Conservation (phyloP, 2,329 filamentous ascomycete genomes). For the Knoxdaviesia proteae region DNA sequence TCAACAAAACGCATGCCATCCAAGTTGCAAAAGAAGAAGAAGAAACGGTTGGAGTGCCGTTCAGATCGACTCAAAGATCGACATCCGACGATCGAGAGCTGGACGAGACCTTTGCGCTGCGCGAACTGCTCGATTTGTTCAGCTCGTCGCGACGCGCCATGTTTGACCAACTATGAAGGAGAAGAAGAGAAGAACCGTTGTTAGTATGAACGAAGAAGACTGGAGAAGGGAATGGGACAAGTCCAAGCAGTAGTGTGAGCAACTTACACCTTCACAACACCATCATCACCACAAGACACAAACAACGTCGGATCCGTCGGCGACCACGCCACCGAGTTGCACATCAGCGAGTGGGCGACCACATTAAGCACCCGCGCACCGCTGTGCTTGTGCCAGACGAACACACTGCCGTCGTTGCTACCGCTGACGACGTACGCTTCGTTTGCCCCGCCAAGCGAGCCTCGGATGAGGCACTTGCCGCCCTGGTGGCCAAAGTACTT, state of each 20-base stretch:
- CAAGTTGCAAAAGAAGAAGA: too few species aligned
- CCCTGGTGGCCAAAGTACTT: conserved; percentile 59
- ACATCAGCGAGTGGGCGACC: conserved; percentile 52
- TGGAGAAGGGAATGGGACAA: not conserved
- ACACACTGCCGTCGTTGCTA: conserved; percentile 59
- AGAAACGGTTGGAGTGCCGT: too few species aligned
- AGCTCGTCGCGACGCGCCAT: not conserved
- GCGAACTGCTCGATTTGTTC: not conserved
- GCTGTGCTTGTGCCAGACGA: conserved; percentile 80
- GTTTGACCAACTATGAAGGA: not conserved
- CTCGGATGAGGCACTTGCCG: conserved; percentile 60
- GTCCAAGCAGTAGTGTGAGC: not conserved
- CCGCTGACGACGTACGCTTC: conserved; percentile 85
- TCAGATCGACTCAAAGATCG: too few species aligned
- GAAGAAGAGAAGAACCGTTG: not conserved
- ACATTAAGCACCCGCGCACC: conserved; percentile 57
- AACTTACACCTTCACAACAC: conserved; percentile 64
- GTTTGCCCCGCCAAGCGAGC: conserved; percentile 68
- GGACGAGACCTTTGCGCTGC: too few species aligned
- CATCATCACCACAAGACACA: conserved; percentile 79
- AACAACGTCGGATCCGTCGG: conserved; percentile 66
- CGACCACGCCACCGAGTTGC: conserved; percentile 82
- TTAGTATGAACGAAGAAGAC: not conserved
- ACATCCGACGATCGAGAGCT: too few species aligned
- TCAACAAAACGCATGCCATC: too few species aligned